These are phyloP conservation scores for Sequoiadendron giganteum DNA, from an alignment of 75 land plant species.

Conservation along the genomic window DNA sequence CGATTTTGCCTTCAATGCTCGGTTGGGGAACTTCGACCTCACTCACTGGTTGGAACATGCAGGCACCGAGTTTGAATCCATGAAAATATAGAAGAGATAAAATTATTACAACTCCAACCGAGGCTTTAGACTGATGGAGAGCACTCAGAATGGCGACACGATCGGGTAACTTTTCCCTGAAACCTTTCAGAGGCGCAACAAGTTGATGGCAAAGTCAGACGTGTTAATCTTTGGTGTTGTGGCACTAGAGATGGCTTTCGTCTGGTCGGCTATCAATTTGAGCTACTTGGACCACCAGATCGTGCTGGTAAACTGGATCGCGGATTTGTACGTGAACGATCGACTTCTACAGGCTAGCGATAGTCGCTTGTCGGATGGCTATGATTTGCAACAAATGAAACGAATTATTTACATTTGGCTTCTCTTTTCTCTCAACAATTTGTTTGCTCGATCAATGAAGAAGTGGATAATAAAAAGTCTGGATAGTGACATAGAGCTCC, in stretches of 20 bases:
- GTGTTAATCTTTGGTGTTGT: slow-evolving; percentile 87
- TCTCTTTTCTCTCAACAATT: slow-evolving; percentile 58
- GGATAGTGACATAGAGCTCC: slow-evolving; percentile 33
- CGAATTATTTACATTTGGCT: slow-evolving; percentile 52
- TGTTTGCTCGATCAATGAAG: slow-evolving; percentile 52
- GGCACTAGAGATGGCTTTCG: slow-evolving; percentile 58
- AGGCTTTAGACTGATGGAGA: slow-evolving; percentile 47
- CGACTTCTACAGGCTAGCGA: slow-evolving; percentile 40
- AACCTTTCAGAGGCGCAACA: slow-evolving; percentile 35
- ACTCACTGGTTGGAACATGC: slow-evolving; percentile 68
- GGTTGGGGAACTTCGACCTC: slow-evolving; percentile 80
- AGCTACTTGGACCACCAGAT: slow-evolving; percentile 57
- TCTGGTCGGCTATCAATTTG: slow-evolving; percentile 61
- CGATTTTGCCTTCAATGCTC: slow-evolving; percentile 62
- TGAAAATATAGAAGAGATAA: neutral
- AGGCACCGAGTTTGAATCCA: slow-evolving; percentile 52
- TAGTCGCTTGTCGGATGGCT: slow-evolving; percentile 40
- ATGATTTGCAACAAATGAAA: slow-evolving; percentile 39
- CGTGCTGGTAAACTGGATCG: slow-evolving; percentile 63
- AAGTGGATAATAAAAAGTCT: slow-evolving; percentile 54
- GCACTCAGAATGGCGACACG: slow-evolving; percentile 68
- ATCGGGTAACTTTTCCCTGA: slow-evolving; percentile 82
- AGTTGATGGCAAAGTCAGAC: slow-evolving; percentile 64
- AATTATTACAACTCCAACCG: neutral
- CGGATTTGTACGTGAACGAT: slow-evolving; percentile 49